Evolutionary conservation across 2,329 filamentous ascomycete species (phyloP).

Genomic region (Aureobasidium sp.): DNA sequence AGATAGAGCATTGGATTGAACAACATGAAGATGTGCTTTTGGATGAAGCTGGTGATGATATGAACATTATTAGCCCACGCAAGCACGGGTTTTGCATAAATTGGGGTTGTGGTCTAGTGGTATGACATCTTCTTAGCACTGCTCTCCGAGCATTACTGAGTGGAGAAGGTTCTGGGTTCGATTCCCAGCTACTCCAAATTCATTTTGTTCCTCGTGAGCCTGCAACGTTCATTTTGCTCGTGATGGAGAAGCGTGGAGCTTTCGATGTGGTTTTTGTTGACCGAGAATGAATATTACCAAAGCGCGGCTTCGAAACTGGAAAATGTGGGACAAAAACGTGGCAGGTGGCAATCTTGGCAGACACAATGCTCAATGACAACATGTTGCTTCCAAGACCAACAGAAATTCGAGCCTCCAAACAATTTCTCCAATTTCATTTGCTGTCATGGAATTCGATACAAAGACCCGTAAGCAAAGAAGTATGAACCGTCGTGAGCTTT

Average conservation of each 20-base stretch:
- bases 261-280: background rate
- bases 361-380: constrained; percentile 5
- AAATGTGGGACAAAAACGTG: background rate
- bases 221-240: background rate
- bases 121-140: constrained; percentile 18
- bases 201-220: background rate
- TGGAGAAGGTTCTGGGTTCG: constrained; percentile 17
- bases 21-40: no score
- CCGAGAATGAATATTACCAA: background rate
- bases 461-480: constrained; percentile 55
- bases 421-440: background rate
- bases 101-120: constrained; percentile 17
- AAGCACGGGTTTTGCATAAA: background rate
- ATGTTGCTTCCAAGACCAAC: background rate
- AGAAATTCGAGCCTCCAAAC: background rate
- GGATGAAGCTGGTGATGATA: no score
- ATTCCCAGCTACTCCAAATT: constrained; percentile 15
- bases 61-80: no score
- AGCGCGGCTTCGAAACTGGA: background rate
- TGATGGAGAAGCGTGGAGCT: no score
- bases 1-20: no score
- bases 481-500: constrained; percentile 1
- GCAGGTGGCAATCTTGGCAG: background rate
- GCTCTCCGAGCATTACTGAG: constrained; percentile 4
- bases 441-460: constrained; percentile 64